Evolutionary conservation across 179 eudicot species (phyloP).

Genomic region (Beta corolliflora): DNA sequence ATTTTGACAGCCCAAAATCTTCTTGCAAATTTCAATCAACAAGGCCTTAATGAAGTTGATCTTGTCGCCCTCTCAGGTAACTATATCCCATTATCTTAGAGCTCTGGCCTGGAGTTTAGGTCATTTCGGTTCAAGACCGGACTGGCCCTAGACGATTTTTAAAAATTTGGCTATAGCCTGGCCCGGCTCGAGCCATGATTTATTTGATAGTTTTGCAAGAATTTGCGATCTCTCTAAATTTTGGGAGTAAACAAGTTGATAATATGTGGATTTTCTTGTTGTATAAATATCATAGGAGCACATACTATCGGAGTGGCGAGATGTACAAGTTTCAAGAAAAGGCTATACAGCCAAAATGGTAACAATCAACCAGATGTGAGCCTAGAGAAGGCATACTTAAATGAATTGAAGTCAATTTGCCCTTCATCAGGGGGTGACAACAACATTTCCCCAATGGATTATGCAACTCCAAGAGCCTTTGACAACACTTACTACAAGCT

Average conservation of each 20-base stretch:
- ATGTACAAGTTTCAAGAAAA: constrained; percentile 68
- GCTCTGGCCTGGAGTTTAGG: no score
- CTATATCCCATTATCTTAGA: background rate
- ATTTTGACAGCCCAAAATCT: constrained; percentile 59
- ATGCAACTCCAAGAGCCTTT: constrained; percentile 62
- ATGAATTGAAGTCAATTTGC: constrained; percentile 60
- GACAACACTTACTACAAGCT: constrained; percentile 86
- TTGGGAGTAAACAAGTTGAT: background rate
- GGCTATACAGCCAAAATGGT: constrained; percentile 81
- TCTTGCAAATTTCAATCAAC: constrained; percentile 50
- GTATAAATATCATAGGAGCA: constrained; percentile 46
- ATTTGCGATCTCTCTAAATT: no score
- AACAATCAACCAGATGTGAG: constrained; percentile 65
- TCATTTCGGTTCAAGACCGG: no score
- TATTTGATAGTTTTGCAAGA: no score
- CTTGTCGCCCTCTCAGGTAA: constrained; percentile 92
- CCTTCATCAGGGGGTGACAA: constrained; percentile 74
- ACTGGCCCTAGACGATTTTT: no score
- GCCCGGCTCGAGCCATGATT: background rate
- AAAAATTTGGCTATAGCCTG: no score
- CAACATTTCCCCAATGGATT: constrained; percentile 68
- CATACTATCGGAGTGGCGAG: constrained; percentile 88
- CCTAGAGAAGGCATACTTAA: constrained; percentile 56
- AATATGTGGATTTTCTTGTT: background rate
- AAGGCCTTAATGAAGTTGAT: constrained; percentile 73